phyloP scores from a whole-genome alignment of 257 asterid species.

The Parsonsia alboflavescens region DNA sequence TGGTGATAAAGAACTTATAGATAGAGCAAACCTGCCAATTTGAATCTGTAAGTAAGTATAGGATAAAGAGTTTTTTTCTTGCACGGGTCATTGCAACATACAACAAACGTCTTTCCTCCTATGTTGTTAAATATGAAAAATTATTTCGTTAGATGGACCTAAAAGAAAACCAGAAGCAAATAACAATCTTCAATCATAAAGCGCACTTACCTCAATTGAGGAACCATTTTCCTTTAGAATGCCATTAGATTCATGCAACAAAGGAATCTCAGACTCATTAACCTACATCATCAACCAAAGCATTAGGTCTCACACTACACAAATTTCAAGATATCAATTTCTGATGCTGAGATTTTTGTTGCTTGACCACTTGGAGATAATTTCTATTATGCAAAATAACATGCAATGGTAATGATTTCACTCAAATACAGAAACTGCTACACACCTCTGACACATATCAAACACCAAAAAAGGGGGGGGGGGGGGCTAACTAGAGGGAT shows the following conservation, averaged over 20 bases:
- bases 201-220: constrained; percentile 63
- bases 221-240: constrained; percentile 47
- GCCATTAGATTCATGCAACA: constrained; percentile 83
- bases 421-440: neutral
- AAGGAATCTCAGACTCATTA: constrained; percentile 89
- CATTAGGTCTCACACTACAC: constrained; percentile 18
- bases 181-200: constrained; percentile 12
- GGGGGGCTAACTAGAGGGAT: neutral
- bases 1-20: constrained; percentile 13
- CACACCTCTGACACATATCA: neutral
- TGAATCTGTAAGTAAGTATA: constrained; percentile 73
- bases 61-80: constrained; percentile 65
- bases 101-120: constrained; percentile 94
- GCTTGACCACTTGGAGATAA: neutral
- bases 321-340: constrained; percentile 13
- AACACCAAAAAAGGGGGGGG: neutral
- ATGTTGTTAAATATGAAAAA: constrained; percentile 25
- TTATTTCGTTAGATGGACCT: neutral
- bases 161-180: neutral
- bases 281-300: constrained; percentile 48
- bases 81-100: constrained; percentile 99
- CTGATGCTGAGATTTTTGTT: neutral
- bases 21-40: constrained; percentile 74
- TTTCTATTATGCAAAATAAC: neutral
- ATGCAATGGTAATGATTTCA: neutral